Evolutionary conservation across 306 rosid species (phyloP).

Genomic region (Clitoria ternatea): DNA sequence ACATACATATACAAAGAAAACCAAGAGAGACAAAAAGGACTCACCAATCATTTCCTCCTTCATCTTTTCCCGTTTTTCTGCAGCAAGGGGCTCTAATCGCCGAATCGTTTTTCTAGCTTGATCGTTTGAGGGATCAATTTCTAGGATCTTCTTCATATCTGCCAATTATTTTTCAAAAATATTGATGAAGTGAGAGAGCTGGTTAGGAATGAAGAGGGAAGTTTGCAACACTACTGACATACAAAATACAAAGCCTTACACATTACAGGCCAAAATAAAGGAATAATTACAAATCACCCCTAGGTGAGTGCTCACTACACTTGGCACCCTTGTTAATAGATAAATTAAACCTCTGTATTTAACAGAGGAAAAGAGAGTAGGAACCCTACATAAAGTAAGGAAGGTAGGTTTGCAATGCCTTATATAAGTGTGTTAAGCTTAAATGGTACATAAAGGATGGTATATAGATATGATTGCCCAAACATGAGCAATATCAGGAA

Average conservation of each 20-base stretch:
- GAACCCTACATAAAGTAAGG: neutral
- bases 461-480: neutral
- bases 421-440: neutral
- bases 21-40: slow-evolving; percentile 2
- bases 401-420: neutral
- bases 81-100: slow-evolving; percentile 80
- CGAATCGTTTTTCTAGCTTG: slow-evolving; percentile 60
- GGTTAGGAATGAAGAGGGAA: slow-evolving; percentile 5
- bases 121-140: slow-evolving; percentile 78
- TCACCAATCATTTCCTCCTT: slow-evolving; percentile 92
- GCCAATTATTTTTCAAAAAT: neutral
- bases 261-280: neutral
- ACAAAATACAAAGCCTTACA: neutral
- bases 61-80: slow-evolving; percentile 86
- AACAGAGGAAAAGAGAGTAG: neutral
- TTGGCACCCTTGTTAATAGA: slow-evolving; percentile 1
- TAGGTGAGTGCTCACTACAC: neutral
- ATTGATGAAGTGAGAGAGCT: neutral
- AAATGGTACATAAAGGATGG: too few relatives aligned
- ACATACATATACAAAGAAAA: neutral
- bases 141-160: slow-evolving; percentile 81
- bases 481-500: neutral
- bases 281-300: neutral
- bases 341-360: neutral
- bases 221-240: neutral